Evolutionary conservation across 2,329 filamentous ascomycete species (phyloP), one percentile per base, ranked within the genome.

Genomic region (Bipolaris bicolor): DNA sequence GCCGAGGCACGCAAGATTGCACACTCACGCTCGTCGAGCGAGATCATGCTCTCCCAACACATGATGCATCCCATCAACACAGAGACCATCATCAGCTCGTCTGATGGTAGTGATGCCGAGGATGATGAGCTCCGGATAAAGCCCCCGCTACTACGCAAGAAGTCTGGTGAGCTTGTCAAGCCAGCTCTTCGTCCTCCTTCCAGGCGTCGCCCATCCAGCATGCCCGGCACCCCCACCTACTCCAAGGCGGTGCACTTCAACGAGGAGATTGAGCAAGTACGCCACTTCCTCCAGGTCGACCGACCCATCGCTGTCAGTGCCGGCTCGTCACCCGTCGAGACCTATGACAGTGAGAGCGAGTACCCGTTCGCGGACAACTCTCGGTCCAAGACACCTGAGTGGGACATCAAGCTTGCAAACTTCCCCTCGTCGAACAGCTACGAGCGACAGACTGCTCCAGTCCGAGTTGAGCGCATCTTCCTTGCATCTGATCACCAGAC

Each of bases 191-290:
- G 95, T 49, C 87, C 89, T 37, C 83, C 91, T 11, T 90, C 90
- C n/a, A 85, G 86, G 63, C 85, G 91, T 63, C 86, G 95, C 56
- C 94, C 94, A 0, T 96, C 91, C 3, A 98, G 94, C 80, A 96
- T 98, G 91, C 95, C 95, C 7, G 95, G 95, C 52, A 99, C 95
- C 0, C 95, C 95, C 0, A 95, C 94, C 7, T 98, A 94, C 74
- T 90, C 90, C 66, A 99, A 99, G 77, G 92, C 91, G 11, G 95
- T 99, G n/a, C 95, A 99, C 78, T 99, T 99, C 74, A 95, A 98
- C 78, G 91, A 94, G 24, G 91, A 97, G 72, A 86, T 98, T 37
- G 95, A 98, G 78, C 94, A 98, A 68, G 94, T 98, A 37, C 87
- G 95, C 31, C 95, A 98, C 75, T 99, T 99, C 76, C 82, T 97